phyloP scores from a whole-genome alignment of 2,329 filamentous ascomycete species.

The Xylariaceae sp. region DNA sequence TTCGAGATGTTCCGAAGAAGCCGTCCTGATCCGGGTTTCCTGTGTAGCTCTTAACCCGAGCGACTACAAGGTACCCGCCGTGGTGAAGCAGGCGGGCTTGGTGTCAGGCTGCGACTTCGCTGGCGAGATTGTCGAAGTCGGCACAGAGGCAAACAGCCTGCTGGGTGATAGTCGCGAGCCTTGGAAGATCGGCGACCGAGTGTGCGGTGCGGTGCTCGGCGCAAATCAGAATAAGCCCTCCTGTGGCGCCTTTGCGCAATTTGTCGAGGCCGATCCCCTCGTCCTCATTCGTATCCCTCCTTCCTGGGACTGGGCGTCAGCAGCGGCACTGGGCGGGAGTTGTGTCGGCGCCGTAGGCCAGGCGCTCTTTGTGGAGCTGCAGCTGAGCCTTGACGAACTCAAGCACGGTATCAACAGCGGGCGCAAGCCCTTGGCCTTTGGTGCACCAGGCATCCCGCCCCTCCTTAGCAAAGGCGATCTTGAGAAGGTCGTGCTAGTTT shows the following conservation, averaged over 20 bases:
- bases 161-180: no score
- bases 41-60: slow-evolving; percentile 8
- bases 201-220: slow-evolving; percentile 6
- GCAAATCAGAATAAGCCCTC: neutral
- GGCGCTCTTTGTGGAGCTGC: no score
- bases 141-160: slow-evolving; percentile 5
- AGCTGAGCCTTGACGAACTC: no score
- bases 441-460: neutral
- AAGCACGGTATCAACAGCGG: slow-evolving; percentile 4
- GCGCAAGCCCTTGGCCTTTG: neutral
- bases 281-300: no score
- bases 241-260: no score
- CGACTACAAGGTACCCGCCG: slow-evolving; percentile 10
- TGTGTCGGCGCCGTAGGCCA: no score
- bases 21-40: no score
- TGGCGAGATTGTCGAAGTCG: neutral
- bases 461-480: no score
- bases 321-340: no score
- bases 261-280: no score
- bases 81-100: neutral
- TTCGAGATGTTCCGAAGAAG: no score
- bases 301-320: no score
- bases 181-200: slow-evolving; percentile 8
- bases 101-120: slow-evolving; percentile 18
- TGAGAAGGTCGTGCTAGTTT: slow-evolving; percentile 15